Conservation (phyloP, 2,329 filamentous ascomycete genomes). For the Coniochaeta pulveracea region DNA sequence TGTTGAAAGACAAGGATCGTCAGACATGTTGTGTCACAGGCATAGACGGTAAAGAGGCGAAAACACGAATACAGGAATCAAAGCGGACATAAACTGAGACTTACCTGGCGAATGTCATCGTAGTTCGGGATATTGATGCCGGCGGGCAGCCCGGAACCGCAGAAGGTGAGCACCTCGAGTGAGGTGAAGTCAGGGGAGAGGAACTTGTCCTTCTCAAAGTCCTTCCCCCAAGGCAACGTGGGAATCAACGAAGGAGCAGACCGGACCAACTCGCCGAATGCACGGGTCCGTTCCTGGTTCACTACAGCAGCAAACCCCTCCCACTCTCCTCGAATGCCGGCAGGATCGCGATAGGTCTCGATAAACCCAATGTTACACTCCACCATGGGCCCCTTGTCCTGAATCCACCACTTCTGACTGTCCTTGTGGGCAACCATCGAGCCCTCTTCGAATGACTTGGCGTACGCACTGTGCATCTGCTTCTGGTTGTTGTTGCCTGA, state of each 20-base stretch:
- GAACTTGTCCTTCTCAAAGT: conserved; percentile 96
- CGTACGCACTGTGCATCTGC: conserved; percentile 64
- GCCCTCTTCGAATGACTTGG: conserved; percentile 62
- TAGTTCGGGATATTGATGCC: conserved; percentile 63
- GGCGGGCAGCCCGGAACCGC: conserved; percentile 50
- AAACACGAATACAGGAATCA: too few relatives aligned
- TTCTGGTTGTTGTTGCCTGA: conserved; percentile 64
- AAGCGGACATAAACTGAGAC: not conserved
- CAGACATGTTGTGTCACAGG: too few relatives aligned
- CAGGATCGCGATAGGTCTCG: conserved; percentile 75
- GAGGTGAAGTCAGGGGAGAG: conserved; percentile 92
- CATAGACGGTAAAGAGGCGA: too few relatives aligned
- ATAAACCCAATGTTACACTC: conserved; percentile 78
- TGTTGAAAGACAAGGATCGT: too few relatives aligned
- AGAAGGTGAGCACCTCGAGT: conserved; percentile 66
- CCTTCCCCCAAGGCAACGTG: conserved; percentile 73
- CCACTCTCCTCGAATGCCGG: conserved; percentile 73
- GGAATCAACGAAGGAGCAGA: conserved; percentile 77
- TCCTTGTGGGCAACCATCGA: conserved; percentile 71
- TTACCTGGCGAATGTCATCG: conserved; percentile 65
- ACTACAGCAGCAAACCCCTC: conserved; percentile 65
- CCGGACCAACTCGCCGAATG: conserved; percentile 76
- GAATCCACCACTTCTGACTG: conserved; percentile 71
- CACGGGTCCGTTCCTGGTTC: conserved; percentile 60
- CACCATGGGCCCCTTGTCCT: conserved; percentile 69